Evolutionary conservation across 106 monocot genomes (phyloP).

Genomic region (Iris macrosiphon): DNA sequence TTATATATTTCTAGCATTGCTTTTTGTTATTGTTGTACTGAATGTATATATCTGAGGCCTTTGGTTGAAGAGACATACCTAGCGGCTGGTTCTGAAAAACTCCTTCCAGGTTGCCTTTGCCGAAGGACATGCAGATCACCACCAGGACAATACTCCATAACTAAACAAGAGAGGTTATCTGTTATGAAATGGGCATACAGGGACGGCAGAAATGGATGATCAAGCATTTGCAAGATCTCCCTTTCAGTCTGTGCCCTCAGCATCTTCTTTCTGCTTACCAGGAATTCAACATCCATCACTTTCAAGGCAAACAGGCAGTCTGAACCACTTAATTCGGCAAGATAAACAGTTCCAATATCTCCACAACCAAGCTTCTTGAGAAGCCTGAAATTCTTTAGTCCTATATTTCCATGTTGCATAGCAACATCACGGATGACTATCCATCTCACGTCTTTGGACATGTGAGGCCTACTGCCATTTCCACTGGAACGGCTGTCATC

Average conservation of each 20-base stretch:
- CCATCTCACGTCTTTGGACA: constrained; percentile 61
- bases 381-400: constrained; percentile 46
- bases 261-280: constrained; percentile 56
- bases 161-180: constrained; percentile 63
- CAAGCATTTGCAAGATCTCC: constrained; percentile 69
- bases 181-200: constrained; percentile 57
- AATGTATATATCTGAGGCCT: no score
- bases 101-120: constrained; percentile 52
- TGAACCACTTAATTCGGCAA: constrained; percentile 45
- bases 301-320: constrained; percentile 63
- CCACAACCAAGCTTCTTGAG: constrained; percentile 64
- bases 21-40: no score
- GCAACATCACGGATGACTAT: constrained; percentile 27
- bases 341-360: constrained; percentile 68
- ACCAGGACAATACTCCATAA: constrained; percentile 67
- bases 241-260: constrained; percentile 65
- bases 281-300: constrained; percentile 63
- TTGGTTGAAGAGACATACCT: constrained; percentile 42
- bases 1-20: no score
- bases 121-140: constrained; percentile 69
- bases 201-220: constrained; percentile 77
- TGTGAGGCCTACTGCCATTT: constrained; percentile 49
- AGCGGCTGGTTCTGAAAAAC: constrained; percentile 58
- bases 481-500: constrained; percentile 51
- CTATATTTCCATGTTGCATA: constrained; percentile 24